Conservation (phyloP, 169 alveolate genomes). For the Perkinsus chesapeaki region DNA sequence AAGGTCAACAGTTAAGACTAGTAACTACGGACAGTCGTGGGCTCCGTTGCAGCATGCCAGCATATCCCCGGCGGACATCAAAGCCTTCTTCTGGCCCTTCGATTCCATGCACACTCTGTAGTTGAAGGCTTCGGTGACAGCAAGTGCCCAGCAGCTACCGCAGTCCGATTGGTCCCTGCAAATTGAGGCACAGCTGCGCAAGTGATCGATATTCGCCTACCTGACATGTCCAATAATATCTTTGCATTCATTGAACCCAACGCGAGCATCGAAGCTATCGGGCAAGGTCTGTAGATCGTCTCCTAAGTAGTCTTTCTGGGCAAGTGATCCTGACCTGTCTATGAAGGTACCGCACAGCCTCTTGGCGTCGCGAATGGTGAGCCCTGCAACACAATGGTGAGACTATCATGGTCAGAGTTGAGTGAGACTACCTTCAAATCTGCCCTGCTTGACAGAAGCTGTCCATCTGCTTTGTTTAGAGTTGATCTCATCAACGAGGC, state of each 20-base stretch:
- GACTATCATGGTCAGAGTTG: not conserved
- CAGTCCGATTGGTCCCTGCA: too few species aligned
- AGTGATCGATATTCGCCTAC: too few species aligned
- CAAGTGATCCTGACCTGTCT: not conserved
- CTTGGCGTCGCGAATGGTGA: not conserved
- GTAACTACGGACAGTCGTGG: too few species aligned
- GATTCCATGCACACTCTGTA: too few species aligned
- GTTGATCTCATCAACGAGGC: not conserved
- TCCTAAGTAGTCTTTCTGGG: not conserved
- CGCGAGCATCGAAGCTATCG: not conserved
- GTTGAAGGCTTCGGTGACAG: too few species aligned
- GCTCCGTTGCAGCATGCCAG: too few species aligned
- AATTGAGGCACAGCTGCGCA: too few species aligned
- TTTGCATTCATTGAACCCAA: not conserved
- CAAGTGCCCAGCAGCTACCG: too few species aligned
- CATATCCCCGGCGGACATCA: too few species aligned
- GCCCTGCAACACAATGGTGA: not conserved
- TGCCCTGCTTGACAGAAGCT: not conserved
- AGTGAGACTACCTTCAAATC: not conserved
- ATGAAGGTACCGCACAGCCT: not conserved
- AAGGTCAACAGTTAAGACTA: too few species aligned
- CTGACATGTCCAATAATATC: not conserved
- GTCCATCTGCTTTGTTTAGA: not conserved
- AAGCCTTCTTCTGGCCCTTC: too few species aligned
- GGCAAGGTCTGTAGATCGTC: not conserved